Percentiles rank a stretch among this genome's conserved stretches.
phyloP scores from a whole-genome alignment of 108 stramenopile genomes.

The Mediolabrus comicus region DNA sequence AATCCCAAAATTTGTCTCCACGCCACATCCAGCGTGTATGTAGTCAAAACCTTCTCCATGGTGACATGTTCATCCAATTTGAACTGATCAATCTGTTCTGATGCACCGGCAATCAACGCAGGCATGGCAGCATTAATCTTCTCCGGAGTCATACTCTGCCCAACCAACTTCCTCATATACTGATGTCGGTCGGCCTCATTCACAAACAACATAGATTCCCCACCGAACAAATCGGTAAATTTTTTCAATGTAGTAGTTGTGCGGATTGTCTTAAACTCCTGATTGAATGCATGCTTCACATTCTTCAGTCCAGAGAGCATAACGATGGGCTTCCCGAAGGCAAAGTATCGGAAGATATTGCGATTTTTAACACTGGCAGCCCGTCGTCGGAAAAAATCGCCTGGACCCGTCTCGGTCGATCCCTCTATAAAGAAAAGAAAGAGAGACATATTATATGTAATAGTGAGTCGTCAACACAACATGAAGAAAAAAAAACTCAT shows the following conservation, averaged over 20 bases:
- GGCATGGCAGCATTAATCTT: conserved; percentile 30
- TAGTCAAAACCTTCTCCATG: conserved; percentile 28
- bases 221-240: conserved; percentile 21
- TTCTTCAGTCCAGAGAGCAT: conserved; percentile 43
- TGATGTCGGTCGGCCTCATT: conserved; percentile 27
- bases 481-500: too few species aligned
- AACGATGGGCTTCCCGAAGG: conserved; percentile 29
- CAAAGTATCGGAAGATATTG: conserved; percentile 19
- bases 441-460: too few species aligned
- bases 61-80: not conserved
- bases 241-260: not conserved
- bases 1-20: conserved; percentile 49
- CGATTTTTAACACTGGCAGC: conserved; percentile 1
- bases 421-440: too few species aligned
- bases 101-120: conserved; percentile 23
- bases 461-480: too few species aligned
- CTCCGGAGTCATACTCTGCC: conserved; percentile 41
- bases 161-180: conserved; percentile 29
- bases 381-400: conserved; percentile 26
- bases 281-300: conserved; percentile 39
- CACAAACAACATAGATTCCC: conserved; percentile 12
- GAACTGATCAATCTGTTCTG: conserved; percentile 26
- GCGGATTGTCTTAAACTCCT: conserved; percentile 40
- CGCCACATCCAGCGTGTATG: conserved; percentile 47
- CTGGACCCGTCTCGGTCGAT: conserved; percentile 26